Evolutionary conservation across 495 filamentous ascomycete genomes (phyloP), one percentile per base, ranked within the genome.

Genomic region (Aspergillus kassunensis): DNA sequence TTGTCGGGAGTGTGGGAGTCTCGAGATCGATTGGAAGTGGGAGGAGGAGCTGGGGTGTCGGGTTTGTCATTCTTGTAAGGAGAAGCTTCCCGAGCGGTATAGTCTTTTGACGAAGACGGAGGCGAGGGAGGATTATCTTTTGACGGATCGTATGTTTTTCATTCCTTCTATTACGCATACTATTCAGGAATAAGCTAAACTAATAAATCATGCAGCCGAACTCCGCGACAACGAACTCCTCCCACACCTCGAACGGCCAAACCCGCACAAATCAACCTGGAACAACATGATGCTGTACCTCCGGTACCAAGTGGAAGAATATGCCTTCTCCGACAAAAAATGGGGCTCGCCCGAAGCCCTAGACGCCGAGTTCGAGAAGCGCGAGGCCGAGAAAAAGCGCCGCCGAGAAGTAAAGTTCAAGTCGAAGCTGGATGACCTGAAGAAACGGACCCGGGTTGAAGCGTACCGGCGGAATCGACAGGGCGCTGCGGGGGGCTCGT

Each of bases 261-360:
- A 98, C 62, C 93, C 93, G 16, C 92, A 97, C 65, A 96, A 96
- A 63, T 82, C 85, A 0, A 90, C 91, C 29, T 98, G 90, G 89
- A 91, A 96, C 61, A 89, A 93, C 72, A 97, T 98, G 93, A 93
- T 93, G 88, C 81, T 98, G 0, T 98, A 88, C 63, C 75, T 98
- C 8, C 85, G 95, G 0, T 97, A 84, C 52, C 95, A 98, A 62
- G 86, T 98, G 2, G 93, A 98, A 59, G 88, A 88, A 41, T 96
- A 95, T 61, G 93, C 90, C 1, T 87, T 96, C 59, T 82, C 77
- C 0, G 64, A 76, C 8, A 89, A 87, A 63, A 88, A 87, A 62
- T 97, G 93, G 93, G 93, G 92, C 0, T 88, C 85, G 0, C 62
- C 85, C 0, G 91, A 93, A 57, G 85, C 82, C 21, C 69, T 98